These are phyloP conservation scores for Lepiota venenata DNA, from an alignment of 768 basidiomycete species.

Conservation along the genomic window DNA sequence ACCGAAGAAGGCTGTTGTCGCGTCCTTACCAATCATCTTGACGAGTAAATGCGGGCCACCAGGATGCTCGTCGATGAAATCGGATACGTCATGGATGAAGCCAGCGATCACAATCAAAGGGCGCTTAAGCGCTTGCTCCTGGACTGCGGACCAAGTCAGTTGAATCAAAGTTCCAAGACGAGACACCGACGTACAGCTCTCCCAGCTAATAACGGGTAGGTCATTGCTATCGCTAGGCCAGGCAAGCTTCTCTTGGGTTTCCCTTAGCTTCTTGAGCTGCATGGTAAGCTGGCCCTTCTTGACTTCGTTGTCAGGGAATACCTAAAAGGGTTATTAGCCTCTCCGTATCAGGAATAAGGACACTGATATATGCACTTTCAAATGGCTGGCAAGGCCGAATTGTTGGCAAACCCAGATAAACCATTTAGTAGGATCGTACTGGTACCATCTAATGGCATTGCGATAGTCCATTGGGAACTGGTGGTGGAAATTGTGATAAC, in stretches of 20 bases:
- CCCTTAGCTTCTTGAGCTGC: constrained; percentile 84
- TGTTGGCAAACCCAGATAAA: constrained; percentile 65
- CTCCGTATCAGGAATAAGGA: background rate
- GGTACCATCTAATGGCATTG: constrained; percentile 93
- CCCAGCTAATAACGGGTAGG: constrained; percentile 83
- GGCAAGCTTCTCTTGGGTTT: constrained; percentile 66
- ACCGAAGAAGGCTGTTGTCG: constrained; percentile 92
- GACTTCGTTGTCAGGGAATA: constrained; percentile 55
- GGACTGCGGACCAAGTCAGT: constrained; percentile 43
- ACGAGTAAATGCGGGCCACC: constrained; percentile 84
- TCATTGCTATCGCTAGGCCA: constrained; percentile 81
- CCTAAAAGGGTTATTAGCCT: constrained; percentile 20
- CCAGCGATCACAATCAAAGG: constrained; percentile 86
- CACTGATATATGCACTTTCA: constrained; percentile 41
- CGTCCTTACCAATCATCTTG: constrained; percentile 87
- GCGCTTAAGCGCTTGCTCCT: constrained; percentile 73
- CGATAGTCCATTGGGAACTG: constrained; percentile 97
- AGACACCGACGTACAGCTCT: constrained; percentile 57
- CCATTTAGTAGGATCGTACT: constrained; percentile 94
- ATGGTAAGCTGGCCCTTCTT: constrained; percentile 93
- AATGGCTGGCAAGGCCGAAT: constrained; percentile 67
- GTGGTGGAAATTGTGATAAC: constrained; percentile 99
- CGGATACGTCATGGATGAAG: constrained; percentile 87
- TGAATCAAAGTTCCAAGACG: background rate
- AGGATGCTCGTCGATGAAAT: constrained; percentile 88